Evolutionary conservation across 306 rosid genomes (phyloP).

Genomic region (Acacia melanoxylon): DNA sequence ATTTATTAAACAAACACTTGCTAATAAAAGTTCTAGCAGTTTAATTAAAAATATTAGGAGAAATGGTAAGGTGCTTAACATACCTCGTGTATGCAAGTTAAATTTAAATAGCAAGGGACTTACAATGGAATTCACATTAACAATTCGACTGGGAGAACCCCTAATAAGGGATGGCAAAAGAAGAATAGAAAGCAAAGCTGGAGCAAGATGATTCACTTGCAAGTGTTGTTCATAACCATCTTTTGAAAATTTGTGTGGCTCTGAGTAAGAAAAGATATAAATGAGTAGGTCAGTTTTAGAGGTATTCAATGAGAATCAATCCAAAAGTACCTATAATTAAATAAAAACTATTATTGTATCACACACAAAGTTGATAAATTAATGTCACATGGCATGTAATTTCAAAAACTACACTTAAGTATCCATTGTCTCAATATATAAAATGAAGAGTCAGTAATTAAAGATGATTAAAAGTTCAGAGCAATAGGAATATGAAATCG

Average conservation of each 20-base stretch:
- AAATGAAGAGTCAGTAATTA: background rate
- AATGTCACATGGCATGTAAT: background rate
- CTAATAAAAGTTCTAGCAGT: background rate
- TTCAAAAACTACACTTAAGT: background rate
- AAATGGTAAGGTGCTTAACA: background rate
- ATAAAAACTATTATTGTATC: background rate
- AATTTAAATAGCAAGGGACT: constrained; percentile 42
- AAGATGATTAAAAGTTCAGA: constrained; percentile 8
- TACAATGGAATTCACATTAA: constrained; percentile 87
- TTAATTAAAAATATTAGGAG: background rate
- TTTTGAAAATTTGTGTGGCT: constrained; percentile 85
- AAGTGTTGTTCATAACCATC: constrained; percentile 94
- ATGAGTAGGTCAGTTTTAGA: constrained; percentile 19
- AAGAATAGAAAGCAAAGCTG: constrained; percentile 87
- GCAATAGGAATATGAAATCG: constrained; percentile 8
- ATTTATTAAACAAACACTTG: constrained; percentile 11
- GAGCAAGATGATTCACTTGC: constrained; percentile 99
- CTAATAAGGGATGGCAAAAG: constrained; percentile 93
- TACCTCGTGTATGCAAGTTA: background rate
- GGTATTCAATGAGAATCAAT: constrained; percentile 23
- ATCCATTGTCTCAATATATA: background rate
- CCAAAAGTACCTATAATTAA: background rate
- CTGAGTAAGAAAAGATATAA: constrained; percentile 47
- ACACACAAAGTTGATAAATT: background rate
- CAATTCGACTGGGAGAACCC: constrained; percentile 95